Evolutionary conservation across 2,329 filamentous ascomycete genomes (phyloP).

Genomic region (Stagonosporopsis tanaceti): DNA sequence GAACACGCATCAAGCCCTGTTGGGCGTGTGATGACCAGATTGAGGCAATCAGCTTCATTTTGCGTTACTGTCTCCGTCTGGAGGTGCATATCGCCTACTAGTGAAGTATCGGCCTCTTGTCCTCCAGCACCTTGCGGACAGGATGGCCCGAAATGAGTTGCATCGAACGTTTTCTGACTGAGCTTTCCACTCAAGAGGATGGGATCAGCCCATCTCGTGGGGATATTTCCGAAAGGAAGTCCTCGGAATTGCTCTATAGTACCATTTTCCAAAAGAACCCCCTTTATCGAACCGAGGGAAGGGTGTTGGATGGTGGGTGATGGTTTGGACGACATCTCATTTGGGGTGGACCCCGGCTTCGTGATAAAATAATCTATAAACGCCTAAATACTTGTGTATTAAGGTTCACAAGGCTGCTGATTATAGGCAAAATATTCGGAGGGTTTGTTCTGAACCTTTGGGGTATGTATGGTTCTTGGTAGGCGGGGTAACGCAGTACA

Average conservation of each 20-base stretch:
- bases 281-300: neutral
- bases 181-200: slow-evolving; percentile 2
- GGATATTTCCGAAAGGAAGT: neutral
- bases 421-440: no score
- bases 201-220: neutral
- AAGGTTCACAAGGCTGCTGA: no score
- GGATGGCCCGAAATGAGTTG: slow-evolving; percentile 47
- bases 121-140: slow-evolving; percentile 48
- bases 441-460: no score
- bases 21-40: neutral
- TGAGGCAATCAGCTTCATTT: neutral
- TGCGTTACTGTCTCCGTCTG: neutral
- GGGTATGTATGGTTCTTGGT: no score
- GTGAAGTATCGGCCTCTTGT: slow-evolving; percentile 38
- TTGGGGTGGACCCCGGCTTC: neutral
- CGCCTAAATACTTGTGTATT: no score
- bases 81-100: slow-evolving; percentile 30
- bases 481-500: no score
- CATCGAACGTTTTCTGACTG: slow-evolving; percentile 34
- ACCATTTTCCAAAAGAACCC: neutral
- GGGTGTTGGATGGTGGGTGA: neutral
- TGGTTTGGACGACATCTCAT: slow-evolving; percentile 1
- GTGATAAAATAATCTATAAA: no score
- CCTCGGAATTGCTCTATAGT: slow-evolving; percentile 3
- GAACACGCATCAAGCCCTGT: neutral